Base-by-base conservation (phyloP, 1,284 basidiomycete genomes). In the Cryptococcus sp. region DNA sequence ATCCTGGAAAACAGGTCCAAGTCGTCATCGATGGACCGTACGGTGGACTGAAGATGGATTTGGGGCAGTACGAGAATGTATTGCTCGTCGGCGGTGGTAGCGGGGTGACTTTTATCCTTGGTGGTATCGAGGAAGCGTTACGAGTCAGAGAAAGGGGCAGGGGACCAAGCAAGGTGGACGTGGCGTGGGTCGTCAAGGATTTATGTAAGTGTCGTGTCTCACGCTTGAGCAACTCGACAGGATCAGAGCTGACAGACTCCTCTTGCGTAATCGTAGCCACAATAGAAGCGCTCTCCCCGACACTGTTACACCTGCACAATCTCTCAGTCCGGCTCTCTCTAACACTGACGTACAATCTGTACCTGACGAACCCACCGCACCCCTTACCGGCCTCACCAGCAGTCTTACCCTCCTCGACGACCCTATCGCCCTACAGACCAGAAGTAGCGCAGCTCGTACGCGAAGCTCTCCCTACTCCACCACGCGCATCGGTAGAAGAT, bases 21-120 rank as follows among this genome's bases (percentile, higher is more conserved):
- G 74, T 75, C 17, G 62, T 74, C 45, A 53, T 78, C 25, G 75
- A 76, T 52, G 77, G 77, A 15, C 77, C 77, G 10, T 77, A 77
- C 57, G 77, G 75, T 6, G 75, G 75, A 5, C 54, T 77, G 17
- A 74, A 70, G 53, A 51, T 72, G 41, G 69, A 74, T 53, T 50
- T 76, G 54, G 68, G 66, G 3, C 49, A 59, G 10, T 72, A 71
- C 51, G 72, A 74, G 35, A 63, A 51, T 25, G 66, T 75, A 3
- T 57, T 78, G 19, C 54, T 74, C 2, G 63, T 78, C 13, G 77
- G 72, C 20, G 77, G 77, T 3, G 77, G 77, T 11, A 72, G 70
- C 23, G 77, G 77, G 1, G 67, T 78, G 16, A 76, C 73, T 5
- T 77, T 76, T 60, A 66, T 74, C 19, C 60, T 78, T 11, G 77